Evolutionary conservation across 2,329 filamentous ascomycete genomes (phyloP).

Genomic region (Leptosphaerulina australis): DNA sequence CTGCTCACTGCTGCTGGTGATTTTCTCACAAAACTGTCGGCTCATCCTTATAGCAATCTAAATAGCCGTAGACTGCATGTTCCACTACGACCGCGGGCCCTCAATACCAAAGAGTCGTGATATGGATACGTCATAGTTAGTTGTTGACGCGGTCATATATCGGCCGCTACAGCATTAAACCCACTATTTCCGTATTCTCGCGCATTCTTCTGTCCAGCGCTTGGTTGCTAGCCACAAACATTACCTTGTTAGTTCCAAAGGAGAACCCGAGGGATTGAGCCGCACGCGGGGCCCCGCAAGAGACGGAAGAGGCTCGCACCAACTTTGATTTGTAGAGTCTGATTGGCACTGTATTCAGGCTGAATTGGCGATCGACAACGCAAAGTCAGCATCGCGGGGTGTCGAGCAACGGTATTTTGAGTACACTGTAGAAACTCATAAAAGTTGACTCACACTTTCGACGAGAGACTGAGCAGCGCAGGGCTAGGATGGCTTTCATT

Average conservation of each 20-base stretch:
- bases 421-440: background rate
- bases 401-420: background rate
- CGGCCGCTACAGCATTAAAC: constrained; percentile 1
- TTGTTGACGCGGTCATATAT: constrained; percentile 7
- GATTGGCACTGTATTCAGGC: constrained; percentile 31
- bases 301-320: constrained; percentile 26
- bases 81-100: background rate
- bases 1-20: background rate
- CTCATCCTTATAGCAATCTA: constrained; percentile 21
- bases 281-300: constrained; percentile 26
- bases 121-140: constrained; percentile 23
- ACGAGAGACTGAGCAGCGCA: no score
- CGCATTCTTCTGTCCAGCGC: constrained; percentile 3
- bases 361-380: constrained; percentile 22
- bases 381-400: background rate
- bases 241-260: constrained; percentile 14
- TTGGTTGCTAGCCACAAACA: constrained; percentile 17
- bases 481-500: no score
- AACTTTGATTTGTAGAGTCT: background rate
- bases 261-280: constrained; percentile 13
- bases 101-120: constrained; percentile 9
- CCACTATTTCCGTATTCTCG: constrained; percentile 3
- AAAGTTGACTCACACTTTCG: no score
- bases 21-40: background rate
- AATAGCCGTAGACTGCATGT: constrained; percentile 26